These are phyloP conservation scores for Epichloe sp. DNA, from an alignment of 2,329 filamentous ascomycete genomes.

Conservation along the genomic window DNA sequence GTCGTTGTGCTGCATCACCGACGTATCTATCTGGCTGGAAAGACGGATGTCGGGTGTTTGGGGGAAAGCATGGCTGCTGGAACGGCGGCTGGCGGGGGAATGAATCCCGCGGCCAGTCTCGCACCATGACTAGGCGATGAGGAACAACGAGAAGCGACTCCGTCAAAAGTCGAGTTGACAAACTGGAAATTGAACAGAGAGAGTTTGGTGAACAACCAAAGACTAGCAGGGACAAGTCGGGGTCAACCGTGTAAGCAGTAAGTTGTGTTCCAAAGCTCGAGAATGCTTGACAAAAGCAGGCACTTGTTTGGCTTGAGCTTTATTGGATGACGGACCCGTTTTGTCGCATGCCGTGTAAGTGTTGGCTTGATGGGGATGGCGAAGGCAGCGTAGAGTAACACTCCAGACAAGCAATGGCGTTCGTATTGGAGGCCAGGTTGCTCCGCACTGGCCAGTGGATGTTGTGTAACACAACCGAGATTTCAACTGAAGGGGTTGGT, in stretches of 20 bases:
- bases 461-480: conserved; percentile 4
- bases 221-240: background rate
- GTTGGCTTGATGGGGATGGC: conserved; percentile 1
- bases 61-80: conserved; percentile 12
- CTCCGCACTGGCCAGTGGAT: background rate
- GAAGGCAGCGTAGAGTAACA: background rate
- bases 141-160: background rate
- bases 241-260: background rate
- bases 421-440: background rate
- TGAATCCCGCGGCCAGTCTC: conserved; percentile 25
- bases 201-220: background rate
- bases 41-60: conserved; percentile 16
- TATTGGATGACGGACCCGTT: conserved; percentile 2
- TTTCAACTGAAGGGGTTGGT: background rate
- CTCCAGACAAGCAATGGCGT: background rate
- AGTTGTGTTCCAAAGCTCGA: background rate
- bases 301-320: background rate
- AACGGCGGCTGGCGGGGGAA: conserved; percentile 24
- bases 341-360: conserved; percentile 13
- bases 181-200: background rate
- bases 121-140: conserved; percentile 23
- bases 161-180: background rate
- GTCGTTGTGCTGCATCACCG: conserved; percentile 16
- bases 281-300: background rate
- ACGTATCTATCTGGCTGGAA: conserved; percentile 19